Evolutionary conservation across 1,139 yeast genomes (phyloP).

Genomic region (Nakaseomyces kungkrabaensis): DNA sequence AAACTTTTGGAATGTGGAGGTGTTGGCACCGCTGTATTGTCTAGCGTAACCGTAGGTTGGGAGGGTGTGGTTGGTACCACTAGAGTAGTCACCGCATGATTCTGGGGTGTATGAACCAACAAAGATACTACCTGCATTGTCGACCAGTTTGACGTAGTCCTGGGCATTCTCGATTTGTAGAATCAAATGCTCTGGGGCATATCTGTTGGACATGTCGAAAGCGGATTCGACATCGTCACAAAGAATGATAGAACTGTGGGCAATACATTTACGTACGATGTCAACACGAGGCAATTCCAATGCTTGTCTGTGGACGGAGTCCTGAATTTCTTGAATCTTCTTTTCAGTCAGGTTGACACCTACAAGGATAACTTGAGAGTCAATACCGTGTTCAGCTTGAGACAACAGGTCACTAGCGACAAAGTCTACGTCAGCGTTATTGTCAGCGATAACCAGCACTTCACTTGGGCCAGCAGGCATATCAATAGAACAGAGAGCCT

Average conservation of each 20-base stretch:
- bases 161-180: constrained; percentile 76
- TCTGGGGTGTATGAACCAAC: constrained; percentile 96
- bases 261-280: constrained; percentile 81
- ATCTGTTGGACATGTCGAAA: constrained; percentile 69
- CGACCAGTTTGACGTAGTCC: constrained; percentile 58
- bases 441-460: constrained; percentile 87
- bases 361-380: constrained; percentile 87
- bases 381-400: constrained; percentile 98
- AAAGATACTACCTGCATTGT: constrained; percentile 92
- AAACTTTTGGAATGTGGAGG: constrained; percentile 90
- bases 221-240: constrained; percentile 69
- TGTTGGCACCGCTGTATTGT: constrained; percentile 95
- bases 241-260: constrained; percentile 74
- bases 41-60: constrained; percentile 98
- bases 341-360: constrained; percentile 60
- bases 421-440: constrained; percentile 79
- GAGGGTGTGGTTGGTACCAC: constrained; percentile 94
- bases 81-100: constrained; percentile 95
- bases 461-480: constrained; percentile 99
- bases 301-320: constrained; percentile 79
- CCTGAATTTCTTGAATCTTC: constrained; percentile 61
- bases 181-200: constrained; percentile 97
- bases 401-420: constrained; percentile 92
- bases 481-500: constrained; percentile 89
- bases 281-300: constrained; percentile 83